phyloP scores from a whole-genome alignment of 2,329 filamentous ascomycete genomes.

The Tolypocladium nubicola region DNA sequence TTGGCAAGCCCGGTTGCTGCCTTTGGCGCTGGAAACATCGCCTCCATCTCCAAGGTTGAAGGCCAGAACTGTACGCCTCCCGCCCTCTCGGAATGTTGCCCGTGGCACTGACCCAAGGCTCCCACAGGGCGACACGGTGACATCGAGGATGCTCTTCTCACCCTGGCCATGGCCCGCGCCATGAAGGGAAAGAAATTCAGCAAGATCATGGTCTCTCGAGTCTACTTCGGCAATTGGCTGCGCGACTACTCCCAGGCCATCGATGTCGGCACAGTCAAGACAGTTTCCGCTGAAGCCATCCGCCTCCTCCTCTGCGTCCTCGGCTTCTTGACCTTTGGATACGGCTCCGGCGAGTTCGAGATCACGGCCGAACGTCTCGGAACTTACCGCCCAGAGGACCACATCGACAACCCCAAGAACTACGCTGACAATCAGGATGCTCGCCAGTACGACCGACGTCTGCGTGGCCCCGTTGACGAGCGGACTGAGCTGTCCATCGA shows the following conservation, averaged over 20 bases:
- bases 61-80: slow-evolving; percentile 62
- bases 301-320: slow-evolving; percentile 81
- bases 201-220: slow-evolving; percentile 77
- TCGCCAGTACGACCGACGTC: slow-evolving; percentile 66
- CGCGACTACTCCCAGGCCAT: slow-evolving; percentile 89
- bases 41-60: slow-evolving; percentile 67
- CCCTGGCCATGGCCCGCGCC: slow-evolving; percentile 47
- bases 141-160: slow-evolving; percentile 82
- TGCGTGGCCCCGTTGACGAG: slow-evolving; percentile 77
- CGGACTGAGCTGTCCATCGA: slow-evolving; percentile 69
- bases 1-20: slow-evolving; percentile 60
- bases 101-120: background rate
- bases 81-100: background rate
- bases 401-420: slow-evolving; percentile 71
- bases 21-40: slow-evolving; percentile 86
- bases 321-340: slow-evolving; percentile 81
- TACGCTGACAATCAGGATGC: slow-evolving; percentile 87
- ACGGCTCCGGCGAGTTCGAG: slow-evolving; percentile 75
- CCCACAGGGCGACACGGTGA: slow-evolving; percentile 68
- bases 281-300: slow-evolving; percentile 83
- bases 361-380: slow-evolving; percentile 75
- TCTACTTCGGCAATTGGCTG: slow-evolving; percentile 96
- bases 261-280: slow-evolving; percentile 85
- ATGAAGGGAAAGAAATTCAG: slow-evolving; percentile 66
- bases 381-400: slow-evolving; percentile 68